Evolutionary conservation across 2,329 filamentous ascomycete species (phyloP).

Genomic region (Malbranchea zuffiana): DNA sequence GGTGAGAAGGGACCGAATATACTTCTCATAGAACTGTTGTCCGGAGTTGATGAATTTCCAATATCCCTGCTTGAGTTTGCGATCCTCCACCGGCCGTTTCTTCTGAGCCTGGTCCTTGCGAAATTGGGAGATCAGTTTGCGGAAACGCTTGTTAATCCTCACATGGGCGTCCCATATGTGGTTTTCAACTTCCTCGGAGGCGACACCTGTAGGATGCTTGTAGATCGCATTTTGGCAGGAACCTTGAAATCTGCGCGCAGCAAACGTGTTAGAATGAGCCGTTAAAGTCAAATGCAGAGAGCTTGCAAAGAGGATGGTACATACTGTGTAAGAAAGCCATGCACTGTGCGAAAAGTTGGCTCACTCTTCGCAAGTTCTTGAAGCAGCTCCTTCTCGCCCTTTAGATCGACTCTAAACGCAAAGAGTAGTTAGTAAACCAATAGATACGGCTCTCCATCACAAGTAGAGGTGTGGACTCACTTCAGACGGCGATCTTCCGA

Average conservation of each 20-base stretch:
- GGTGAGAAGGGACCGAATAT: constrained; percentile 63
- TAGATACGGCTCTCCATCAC: constrained; percentile 23
- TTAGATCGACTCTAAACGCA: constrained; percentile 16
- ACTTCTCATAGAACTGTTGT: constrained; percentile 78
- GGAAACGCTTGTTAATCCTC: constrained; percentile 66
- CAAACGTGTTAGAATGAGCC: neutral
- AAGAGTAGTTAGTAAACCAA: neutral
- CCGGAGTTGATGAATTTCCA: constrained; percentile 75
- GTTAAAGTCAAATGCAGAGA: neutral
- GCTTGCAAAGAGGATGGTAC: neutral
- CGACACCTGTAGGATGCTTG: constrained; percentile 40
- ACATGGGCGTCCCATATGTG: constrained; percentile 70
- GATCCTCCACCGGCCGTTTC: constrained; percentile 50
- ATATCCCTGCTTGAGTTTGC: constrained; percentile 74
- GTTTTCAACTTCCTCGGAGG: constrained; percentile 47
- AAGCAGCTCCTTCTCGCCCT: constrained; percentile 40
- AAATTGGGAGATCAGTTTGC: constrained; percentile 52
- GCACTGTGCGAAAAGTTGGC: constrained; percentile 41
- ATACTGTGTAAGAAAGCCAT: constrained; percentile 29
- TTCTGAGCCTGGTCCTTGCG: constrained; percentile 34
- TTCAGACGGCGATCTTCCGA: neutral
- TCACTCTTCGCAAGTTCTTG: constrained; percentile 40
- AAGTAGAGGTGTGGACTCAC: constrained; percentile 28
- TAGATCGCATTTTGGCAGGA: constrained; percentile 63
- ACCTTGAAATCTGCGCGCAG: constrained; percentile 52